Evolutionary conservation across 306 rosid species (phyloP).

Genomic region (Cicer bijugum): DNA sequence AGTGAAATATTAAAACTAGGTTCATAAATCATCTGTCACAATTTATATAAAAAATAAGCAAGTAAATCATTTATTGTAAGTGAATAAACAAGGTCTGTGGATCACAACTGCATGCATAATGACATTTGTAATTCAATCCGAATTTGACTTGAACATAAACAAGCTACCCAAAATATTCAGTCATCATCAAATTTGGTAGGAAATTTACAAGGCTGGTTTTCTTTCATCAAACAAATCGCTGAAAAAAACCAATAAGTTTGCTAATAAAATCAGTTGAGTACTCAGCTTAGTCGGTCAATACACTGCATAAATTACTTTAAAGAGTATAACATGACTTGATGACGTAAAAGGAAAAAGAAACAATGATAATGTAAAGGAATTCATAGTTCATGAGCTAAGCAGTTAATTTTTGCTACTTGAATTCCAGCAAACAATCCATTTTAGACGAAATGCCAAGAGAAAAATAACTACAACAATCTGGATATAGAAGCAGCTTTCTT

Average conservation of each 20-base stretch:
- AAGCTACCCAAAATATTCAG: constrained; percentile 24
- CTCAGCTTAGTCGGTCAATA: constrained; percentile 23
- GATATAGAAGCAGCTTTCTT: constrained; percentile 13
- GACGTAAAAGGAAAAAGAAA: background rate
- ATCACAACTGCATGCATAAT: constrained; percentile 17
- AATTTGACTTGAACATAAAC: constrained; percentile 28
- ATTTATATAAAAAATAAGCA: constrained; percentile 26
- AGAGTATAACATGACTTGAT: constrained; percentile 21
- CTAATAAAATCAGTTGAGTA: constrained; percentile 11
- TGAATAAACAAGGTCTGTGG: constrained; percentile 4
- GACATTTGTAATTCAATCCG: constrained; percentile 16
- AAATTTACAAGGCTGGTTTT: constrained; percentile 25
- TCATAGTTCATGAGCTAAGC: constrained; percentile 24
- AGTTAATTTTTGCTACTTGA: constrained; percentile 10
- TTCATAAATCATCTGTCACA: constrained; percentile 21
- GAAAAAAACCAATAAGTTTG: constrained; percentile 11
- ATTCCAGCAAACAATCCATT: constrained; percentile 29
- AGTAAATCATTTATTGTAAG: background rate
- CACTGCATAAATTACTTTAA: background rate
- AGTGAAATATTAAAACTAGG: constrained; percentile 1
- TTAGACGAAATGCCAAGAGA: constrained; percentile 30
- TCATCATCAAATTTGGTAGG: constrained; percentile 10
- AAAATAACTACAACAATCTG: constrained; percentile 4
- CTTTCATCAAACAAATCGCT: constrained; percentile 33
- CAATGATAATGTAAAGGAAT: constrained; percentile 26